Base-by-base conservation (phyloP, 2,329 filamentous ascomycete species). In the Alternaria metachromatica region DNA sequence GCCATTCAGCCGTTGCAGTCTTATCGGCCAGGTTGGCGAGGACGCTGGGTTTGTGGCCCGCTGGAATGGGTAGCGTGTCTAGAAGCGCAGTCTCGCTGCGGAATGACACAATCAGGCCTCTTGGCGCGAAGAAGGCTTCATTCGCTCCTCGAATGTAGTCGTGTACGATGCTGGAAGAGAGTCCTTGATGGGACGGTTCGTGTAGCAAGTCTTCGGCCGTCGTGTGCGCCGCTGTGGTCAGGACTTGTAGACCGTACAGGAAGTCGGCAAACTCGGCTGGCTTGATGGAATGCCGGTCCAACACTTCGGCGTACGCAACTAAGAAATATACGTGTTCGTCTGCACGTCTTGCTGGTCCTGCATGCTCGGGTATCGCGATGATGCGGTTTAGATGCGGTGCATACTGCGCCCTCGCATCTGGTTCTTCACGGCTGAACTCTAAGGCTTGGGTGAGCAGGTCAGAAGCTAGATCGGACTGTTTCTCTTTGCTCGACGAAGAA, bases 261-360 rank as follows among this genome's bases (percentile, higher is more conserved):
- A 80, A 80, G 12, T 74, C 74, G 10, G 71, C 60, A 56, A 80
- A 79, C 23, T 78, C 71, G 3, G 69, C 68, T 10, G 72, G 71
- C 6, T 65, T 64, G 12, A 80, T 73, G 11, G 71, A 73, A 63
- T 77, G 76, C 2, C 68, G 58, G 37, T 75, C 72, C 6, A 80
- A 49, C 0, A 70, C 62, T 58, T 78, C 70, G 1, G 75, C 71
- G 55, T 79, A 80, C 12, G 75, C 70, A 55, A 75, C 66, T 4
- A 73, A 13, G 45, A 78, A 77, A 25, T 72, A 68, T 8, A 67
- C 66, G 5, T 69, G 60, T 25, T 72, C 66, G 11, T 69, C 56
- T 23, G 23, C 18, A 4, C 37, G 26, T 44, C 60, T 57, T 26
- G 21, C 58, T 8, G 55, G 37, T 2, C 45, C 30, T 9, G 51